Conservation (phyloP, 2,329 filamentous ascomycete species). For the Alternaria brassicae region DNA sequence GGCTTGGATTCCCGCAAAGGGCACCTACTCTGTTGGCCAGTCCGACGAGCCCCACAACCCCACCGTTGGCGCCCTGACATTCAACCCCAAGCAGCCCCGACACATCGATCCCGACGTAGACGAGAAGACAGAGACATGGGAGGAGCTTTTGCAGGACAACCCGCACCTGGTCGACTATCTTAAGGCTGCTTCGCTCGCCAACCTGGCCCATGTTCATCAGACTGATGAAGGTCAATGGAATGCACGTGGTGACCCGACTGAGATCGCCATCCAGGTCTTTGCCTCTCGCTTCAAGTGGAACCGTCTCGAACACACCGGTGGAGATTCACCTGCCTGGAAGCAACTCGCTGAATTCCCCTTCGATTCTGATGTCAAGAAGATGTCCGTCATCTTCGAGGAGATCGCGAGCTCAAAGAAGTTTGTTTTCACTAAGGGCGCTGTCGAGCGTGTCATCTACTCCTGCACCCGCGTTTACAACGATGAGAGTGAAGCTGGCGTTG, state of each 20-base stretch:
- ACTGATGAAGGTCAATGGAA: constrained; percentile 30
- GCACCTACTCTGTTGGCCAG: constrained; percentile 42
- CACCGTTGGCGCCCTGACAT: constrained; percentile 38
- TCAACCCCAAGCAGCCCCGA: constrained; percentile 32
- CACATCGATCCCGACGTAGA: constrained; percentile 42
- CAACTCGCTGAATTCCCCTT: constrained; percentile 71
- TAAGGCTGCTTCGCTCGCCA: constrained; percentile 48
- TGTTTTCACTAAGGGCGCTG: constrained; percentile 70
- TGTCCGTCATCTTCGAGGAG: constrained; percentile 70
- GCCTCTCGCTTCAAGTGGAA: constrained; percentile 69
- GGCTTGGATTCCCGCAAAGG: constrained; percentile 45
- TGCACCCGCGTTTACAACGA: constrained; percentile 64
- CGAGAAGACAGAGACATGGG: constrained; percentile 27
- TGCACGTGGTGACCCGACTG: constrained; percentile 57
- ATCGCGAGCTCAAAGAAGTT: constrained; percentile 49
- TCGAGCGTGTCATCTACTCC: constrained; percentile 64
- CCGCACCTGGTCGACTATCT: constrained; percentile 41
- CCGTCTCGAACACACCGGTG: constrained; percentile 1
- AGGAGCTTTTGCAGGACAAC: constrained; percentile 39
- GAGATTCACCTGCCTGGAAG: constrained; percentile 31
- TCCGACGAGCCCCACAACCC: constrained; percentile 43
- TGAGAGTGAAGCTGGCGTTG: constrained; percentile 46
- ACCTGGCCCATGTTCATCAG: constrained; percentile 1
- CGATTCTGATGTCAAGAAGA: constrained; percentile 75
- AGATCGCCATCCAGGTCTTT: constrained; percentile 77